Conservation (phyloP, 805 yeast species). For the Pichia thaimueangensis region DNA sequence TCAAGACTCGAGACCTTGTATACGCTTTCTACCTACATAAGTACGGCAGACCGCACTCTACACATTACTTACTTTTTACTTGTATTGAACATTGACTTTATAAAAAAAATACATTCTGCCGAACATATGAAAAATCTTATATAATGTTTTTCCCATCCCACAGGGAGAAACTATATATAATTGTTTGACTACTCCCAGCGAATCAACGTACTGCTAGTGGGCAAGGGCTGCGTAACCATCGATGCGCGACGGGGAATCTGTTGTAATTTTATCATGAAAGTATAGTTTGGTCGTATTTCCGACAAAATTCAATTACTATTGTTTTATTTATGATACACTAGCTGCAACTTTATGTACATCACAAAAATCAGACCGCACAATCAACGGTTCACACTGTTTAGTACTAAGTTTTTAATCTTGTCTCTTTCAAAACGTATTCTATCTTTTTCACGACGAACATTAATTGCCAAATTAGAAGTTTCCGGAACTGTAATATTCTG, state of each 20-base stretch:
- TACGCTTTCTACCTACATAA: no score
- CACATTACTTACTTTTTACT: no score
- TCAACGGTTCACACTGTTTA: slow-evolving; percentile 29
- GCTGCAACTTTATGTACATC: not conserved
- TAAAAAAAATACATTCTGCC: no score
- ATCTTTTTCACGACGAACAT: slow-evolving; percentile 46
- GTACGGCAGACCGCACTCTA: no score
- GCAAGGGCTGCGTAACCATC: slow-evolving; percentile 11
- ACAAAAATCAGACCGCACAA: not conserved
- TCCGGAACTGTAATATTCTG: slow-evolving; percentile 46
- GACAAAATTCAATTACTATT: no score
- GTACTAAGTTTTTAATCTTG: slow-evolving; percentile 41
- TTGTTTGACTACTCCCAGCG: slow-evolving; percentile 2
- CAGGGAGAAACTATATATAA: no score
- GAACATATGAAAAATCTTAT: no score
- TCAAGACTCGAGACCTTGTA: no score
- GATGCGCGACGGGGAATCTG: not conserved
- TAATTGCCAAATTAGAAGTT: slow-evolving; percentile 46
- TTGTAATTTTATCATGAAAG: slow-evolving; percentile 1
- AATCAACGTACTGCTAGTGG: slow-evolving; percentile 1
- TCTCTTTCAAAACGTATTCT: slow-evolving; percentile 30
- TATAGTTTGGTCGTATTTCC: no score
- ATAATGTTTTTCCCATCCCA: no score
- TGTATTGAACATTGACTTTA: no score
- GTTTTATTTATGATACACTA: no score